These are phyloP conservation scores for Xylaria sp. DNA, from an alignment of 2,329 filamentous ascomycete species.

Conservation along the genomic window DNA sequence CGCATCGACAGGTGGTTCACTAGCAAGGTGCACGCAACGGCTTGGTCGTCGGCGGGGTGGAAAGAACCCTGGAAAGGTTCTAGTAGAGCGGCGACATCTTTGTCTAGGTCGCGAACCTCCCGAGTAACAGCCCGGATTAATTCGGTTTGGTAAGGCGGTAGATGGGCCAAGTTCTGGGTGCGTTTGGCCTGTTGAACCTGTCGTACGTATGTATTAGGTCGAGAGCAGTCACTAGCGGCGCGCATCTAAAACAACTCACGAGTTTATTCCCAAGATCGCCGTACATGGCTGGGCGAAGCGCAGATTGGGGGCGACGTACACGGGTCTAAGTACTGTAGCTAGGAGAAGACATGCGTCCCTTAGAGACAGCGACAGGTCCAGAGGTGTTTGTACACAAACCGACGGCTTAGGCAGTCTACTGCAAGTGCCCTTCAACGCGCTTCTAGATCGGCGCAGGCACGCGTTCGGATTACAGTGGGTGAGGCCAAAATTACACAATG, in stretches of 20 bases:
- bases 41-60: constrained; percentile 81
- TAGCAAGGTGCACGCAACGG: constrained; percentile 83
- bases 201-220: constrained; percentile 26
- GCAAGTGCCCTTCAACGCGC: neutral
- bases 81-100: constrained; percentile 78
- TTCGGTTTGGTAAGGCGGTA: constrained; percentile 92
- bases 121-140: constrained; percentile 84
- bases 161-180: constrained; percentile 81
- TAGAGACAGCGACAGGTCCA: neutral
- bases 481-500: neutral
- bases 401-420: too few relatives aligned
- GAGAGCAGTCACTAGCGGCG: constrained; percentile 4
- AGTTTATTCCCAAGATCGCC: constrained; percentile 87
- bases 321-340: neutral
- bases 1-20: constrained; percentile 96
- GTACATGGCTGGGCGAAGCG: constrained; percentile 67
- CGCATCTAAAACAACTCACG: constrained; percentile 54
- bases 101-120: constrained; percentile 92
- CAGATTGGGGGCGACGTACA: neutral
- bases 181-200: constrained; percentile 96
- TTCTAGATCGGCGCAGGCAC: neutral
- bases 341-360: neutral
- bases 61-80: constrained; percentile 85
- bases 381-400: neutral
- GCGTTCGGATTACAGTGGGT: neutral